A percentile compares a stretch with the other conserved stretches of the same genome.
Conservation (phyloP, 2,329 filamentous ascomycete species). For the Pseudocercospora eumusae region DNA sequence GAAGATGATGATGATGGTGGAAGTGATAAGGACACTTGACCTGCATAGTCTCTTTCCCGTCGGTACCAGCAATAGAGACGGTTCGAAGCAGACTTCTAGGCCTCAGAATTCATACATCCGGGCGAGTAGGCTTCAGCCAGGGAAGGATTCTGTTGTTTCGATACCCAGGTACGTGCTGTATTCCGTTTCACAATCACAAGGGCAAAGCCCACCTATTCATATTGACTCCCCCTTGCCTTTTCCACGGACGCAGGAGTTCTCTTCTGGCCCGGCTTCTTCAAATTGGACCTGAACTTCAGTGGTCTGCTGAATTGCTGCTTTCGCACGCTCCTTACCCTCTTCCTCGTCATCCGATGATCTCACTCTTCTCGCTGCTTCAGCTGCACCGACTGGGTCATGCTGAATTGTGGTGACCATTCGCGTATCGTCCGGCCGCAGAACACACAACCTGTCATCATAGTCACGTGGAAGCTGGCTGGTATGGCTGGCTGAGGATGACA, state of each 20-base stretch:
- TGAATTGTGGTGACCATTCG: constrained; percentile 21
- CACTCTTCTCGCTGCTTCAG: background rate
- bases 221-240: background rate
- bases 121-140: background rate
- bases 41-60: background rate
- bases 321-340: background rate
- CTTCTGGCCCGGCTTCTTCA: constrained; percentile 11
- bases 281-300: constrained; percentile 18
- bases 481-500: background rate
- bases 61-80: background rate
- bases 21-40: constrained; percentile 43
- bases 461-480: constrained; percentile 4
- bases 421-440: constrained; percentile 18
- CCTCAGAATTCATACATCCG: background rate
- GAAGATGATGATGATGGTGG: constrained; percentile 57
- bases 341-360: background rate
- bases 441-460: constrained; percentile 12
- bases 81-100: background rate
- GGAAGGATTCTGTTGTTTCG: background rate
- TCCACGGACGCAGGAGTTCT: background rate
- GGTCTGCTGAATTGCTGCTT: constrained; percentile 18
- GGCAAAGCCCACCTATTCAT: background rate
- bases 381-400: constrained; percentile 19
- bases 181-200: background rate
- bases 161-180: background rate